A percentile compares a stretch with the other conserved stretches of the same genome.
These are phyloP conservation scores for Trichoderma reesei DNA, from an alignment of 495 filamentous ascomycete species.

Conservation along the genomic window DNA sequence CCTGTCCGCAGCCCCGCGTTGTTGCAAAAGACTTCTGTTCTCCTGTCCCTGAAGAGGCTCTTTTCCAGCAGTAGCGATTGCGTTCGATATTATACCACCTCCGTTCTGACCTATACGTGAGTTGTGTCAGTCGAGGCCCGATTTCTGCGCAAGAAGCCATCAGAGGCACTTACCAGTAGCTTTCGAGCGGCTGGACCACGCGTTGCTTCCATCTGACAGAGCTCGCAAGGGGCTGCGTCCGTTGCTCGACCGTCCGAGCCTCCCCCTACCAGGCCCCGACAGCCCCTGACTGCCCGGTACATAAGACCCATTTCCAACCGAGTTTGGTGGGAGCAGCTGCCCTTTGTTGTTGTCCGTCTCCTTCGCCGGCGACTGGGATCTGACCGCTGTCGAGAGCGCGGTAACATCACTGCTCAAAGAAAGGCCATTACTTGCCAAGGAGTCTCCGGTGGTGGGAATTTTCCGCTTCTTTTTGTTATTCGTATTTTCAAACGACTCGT, in stretches of 20 bases:
- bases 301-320: background rate
- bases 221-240: slow-evolving; percentile 58
- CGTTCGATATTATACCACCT: slow-evolving; percentile 74
- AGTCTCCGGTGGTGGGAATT: slow-evolving; percentile 76
- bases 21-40: slow-evolving; percentile 66
- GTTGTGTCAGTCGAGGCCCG: slow-evolving; percentile 12
- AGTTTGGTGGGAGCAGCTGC: background rate
- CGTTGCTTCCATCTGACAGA: slow-evolving; percentile 40
- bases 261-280: slow-evolving; percentile 69
- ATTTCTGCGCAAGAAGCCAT: background rate
- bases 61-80: slow-evolving; percentile 82
- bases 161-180: background rate
- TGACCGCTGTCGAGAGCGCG: slow-evolving; percentile 25
- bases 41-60: slow-evolving; percentile 53
- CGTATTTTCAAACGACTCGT: slow-evolving; percentile 95
- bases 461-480: slow-evolving; percentile 99
- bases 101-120: slow-evolving; percentile 30
- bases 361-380: background rate
- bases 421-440: slow-evolving; percentile 38
- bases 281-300: slow-evolving; percentile 51
- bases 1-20: slow-evolving; percentile 42
- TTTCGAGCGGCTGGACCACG: slow-evolving; percentile 42
- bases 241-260: slow-evolving; percentile 56
- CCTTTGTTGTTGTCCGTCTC: background rate
- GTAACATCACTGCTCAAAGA: slow-evolving; percentile 43